These are phyloP conservation scores for Cryptomeria japonica DNA, from an alignment of 75 land plant species.

Conservation along the genomic window DNA sequence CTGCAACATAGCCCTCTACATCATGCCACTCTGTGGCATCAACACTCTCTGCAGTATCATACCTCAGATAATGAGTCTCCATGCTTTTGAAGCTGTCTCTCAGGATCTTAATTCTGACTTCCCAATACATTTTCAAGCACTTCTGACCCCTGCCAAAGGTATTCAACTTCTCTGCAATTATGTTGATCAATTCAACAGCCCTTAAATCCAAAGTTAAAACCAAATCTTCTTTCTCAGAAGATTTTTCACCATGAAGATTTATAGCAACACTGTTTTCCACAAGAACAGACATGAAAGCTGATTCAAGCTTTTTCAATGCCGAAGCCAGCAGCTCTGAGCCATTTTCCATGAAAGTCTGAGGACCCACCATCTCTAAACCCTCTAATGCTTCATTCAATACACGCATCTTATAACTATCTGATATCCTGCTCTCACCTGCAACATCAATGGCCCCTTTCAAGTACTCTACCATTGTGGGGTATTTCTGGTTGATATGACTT, in stretches of 20 bases:
- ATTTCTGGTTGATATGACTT: background rate
- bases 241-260: slow-evolving; percentile 4
- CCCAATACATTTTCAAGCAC: slow-evolving; percentile 17
- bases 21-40: slow-evolving; percentile 16
- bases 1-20: slow-evolving; percentile 7
- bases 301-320: slow-evolving; percentile 32
- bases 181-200: background rate
- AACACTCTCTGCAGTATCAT: background rate
- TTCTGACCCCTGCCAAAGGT: background rate
- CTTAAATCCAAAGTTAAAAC: background rate
- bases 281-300: slow-evolving; percentile 26
- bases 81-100: slow-evolving; percentile 13
- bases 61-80: slow-evolving; percentile 12
- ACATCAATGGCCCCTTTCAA: background rate
- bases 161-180: slow-evolving; percentile 16
- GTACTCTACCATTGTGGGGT: slow-evolving; percentile 11
- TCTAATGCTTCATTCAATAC: background rate
- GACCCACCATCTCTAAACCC: background rate
- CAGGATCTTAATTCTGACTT: slow-evolving; percentile 6
- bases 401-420: background rate
- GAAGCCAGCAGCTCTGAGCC: slow-evolving; percentile 17
- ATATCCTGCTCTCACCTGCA: background rate
- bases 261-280: slow-evolving; percentile 11
- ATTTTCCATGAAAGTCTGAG: background rate
- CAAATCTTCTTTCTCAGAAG: background rate